A percentile compares a stretch with the other conserved stretches of the same genome.
Conservation (phyloP, 2,329 filamentous ascomycete genomes). For the Alternaria sp. region DNA sequence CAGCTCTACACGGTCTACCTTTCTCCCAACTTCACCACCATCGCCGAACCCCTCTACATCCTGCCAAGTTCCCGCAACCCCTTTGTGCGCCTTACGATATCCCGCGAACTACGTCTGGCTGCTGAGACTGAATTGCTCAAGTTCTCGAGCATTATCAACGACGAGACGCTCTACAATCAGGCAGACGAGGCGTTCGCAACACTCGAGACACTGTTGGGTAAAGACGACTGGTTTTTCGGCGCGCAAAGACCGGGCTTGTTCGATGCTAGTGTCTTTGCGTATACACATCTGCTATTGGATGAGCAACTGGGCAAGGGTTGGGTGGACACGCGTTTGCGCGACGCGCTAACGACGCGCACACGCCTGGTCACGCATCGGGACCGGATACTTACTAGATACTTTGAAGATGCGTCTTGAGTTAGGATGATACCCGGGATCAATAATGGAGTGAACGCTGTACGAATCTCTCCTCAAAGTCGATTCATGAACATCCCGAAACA, state of each 20-base stretch:
- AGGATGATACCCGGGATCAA: background rate
- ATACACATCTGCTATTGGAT: constrained; percentile 80
- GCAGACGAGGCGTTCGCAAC: constrained; percentile 68
- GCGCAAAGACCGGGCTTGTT: constrained; percentile 70
- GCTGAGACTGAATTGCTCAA: constrained; percentile 77
- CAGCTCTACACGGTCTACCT: constrained; percentile 84
- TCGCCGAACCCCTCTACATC: constrained; percentile 77
- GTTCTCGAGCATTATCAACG: constrained; percentile 63
- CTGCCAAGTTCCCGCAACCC: constrained; percentile 63
- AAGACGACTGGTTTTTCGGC: constrained; percentile 68
- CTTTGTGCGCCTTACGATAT: constrained; percentile 68
- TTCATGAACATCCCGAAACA: background rate
- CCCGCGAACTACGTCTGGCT: constrained; percentile 71
- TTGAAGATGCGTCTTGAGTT: constrained; percentile 26
- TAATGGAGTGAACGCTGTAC: background rate
- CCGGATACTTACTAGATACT: constrained; percentile 62
- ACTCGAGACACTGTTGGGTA: constrained; percentile 64
- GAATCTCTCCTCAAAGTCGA: background rate
- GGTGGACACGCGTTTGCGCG: constrained; percentile 66
- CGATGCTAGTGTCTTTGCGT: constrained; percentile 89
- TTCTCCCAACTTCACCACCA: constrained; percentile 67
- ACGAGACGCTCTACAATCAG: constrained; percentile 64
- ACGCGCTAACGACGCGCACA: constrained; percentile 62
- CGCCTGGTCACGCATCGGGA: constrained; percentile 71
- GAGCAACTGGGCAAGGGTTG: constrained; percentile 62